Percentiles rank a stretch among this genome's conserved stretches.
These are phyloP conservation scores for Caloboletus firmus DNA, from an alignment of 1,284 basidiomycete species.

Conservation along the genomic window DNA sequence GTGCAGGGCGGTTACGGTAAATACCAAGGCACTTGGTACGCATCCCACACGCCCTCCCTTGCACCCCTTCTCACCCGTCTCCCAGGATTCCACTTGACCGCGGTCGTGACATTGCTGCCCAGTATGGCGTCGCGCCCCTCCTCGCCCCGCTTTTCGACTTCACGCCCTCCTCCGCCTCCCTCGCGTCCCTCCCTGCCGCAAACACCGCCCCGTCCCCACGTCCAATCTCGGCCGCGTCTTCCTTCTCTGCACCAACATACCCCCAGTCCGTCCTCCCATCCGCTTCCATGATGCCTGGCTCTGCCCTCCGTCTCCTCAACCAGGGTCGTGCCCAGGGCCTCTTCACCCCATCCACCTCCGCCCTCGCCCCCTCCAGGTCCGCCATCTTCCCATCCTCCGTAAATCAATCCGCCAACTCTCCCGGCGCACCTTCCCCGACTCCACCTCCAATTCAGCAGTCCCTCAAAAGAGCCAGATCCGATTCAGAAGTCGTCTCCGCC, in stretches of 20 bases:
- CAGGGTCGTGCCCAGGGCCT: constrained; percentile 84
- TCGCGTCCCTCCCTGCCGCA: constrained; percentile 58
- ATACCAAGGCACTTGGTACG: constrained; percentile 98
- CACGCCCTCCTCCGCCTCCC: constrained; percentile 70
- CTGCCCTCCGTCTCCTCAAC: constrained; percentile 73
- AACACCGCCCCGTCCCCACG: constrained; percentile 48
- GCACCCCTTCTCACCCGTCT: constrained; percentile 13
- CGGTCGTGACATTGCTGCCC: constrained; percentile 86
- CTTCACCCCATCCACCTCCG: constrained; percentile 77
- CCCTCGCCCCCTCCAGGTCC: constrained; percentile 39
- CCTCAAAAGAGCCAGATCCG: constrained; percentile 49
- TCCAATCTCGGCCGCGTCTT: constrained; percentile 54
- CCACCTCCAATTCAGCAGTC: constrained; percentile 50
- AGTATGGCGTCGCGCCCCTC: constrained; percentile 84
- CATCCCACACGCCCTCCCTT: constrained; percentile 2
- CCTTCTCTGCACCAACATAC: constrained; percentile 47
- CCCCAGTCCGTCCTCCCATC: constrained; percentile 60
- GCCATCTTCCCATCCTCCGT: constrained; percentile 37
- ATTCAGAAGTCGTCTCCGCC: constrained; percentile 39
- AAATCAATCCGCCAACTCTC: constrained; percentile 45
- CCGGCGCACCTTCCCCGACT: constrained; percentile 50
- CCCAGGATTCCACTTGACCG: constrained; percentile 89
- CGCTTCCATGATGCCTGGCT: constrained; percentile 79
- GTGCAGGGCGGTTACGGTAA: constrained; percentile 99
- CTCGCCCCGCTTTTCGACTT: constrained; percentile 91